phyloP scores from a whole-genome alignment of 2,329 filamentous ascomycete species.

The Pseudogymnoascus sp. region DNA sequence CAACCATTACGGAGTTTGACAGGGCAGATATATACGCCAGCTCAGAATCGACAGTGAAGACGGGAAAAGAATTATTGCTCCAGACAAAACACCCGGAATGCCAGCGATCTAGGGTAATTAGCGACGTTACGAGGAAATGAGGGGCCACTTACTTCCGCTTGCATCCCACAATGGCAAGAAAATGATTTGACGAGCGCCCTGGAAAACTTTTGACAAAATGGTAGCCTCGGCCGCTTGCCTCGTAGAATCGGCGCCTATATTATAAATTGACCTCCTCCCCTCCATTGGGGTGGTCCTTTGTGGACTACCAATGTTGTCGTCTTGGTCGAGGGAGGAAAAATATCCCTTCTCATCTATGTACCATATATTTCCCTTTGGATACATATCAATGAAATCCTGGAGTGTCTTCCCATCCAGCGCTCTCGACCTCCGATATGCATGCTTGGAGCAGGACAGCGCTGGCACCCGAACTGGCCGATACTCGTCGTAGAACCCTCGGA shows the following conservation, averaged over 20 bases:
- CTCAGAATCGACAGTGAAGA: constrained; percentile 23
- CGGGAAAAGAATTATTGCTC: constrained; percentile 19
- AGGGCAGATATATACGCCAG: constrained; percentile 22
- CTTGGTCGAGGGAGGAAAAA: constrained; percentile 25
- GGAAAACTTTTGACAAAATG: constrained; percentile 23
- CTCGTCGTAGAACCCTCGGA: constrained; percentile 7
- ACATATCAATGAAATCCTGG: constrained; percentile 21
- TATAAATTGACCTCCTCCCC: background rate
- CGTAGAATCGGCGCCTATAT: constrained; percentile 1
- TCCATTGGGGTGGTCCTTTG: background rate
- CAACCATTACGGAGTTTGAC: constrained; percentile 23
- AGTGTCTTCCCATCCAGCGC: constrained; percentile 22
- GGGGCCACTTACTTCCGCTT: constrained; percentile 19
- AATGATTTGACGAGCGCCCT: constrained; percentile 24
- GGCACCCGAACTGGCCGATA: constrained; percentile 22
- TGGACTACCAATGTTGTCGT: constrained; percentile 11
- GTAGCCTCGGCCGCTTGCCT: constrained; percentile 22
- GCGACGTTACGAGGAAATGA: background rate
- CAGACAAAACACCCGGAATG: constrained; percentile 24
- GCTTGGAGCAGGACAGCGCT: constrained; percentile 20
- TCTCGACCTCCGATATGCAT: constrained; percentile 17
- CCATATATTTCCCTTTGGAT: constrained; percentile 27
- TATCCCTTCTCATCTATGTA: constrained; percentile 26
- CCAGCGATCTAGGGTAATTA: constrained; percentile 20
- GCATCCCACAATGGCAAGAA: constrained; percentile 28